phyloP scores from a whole-genome alignment of 805 yeast genomes.

The Starmerella bombi region DNA sequence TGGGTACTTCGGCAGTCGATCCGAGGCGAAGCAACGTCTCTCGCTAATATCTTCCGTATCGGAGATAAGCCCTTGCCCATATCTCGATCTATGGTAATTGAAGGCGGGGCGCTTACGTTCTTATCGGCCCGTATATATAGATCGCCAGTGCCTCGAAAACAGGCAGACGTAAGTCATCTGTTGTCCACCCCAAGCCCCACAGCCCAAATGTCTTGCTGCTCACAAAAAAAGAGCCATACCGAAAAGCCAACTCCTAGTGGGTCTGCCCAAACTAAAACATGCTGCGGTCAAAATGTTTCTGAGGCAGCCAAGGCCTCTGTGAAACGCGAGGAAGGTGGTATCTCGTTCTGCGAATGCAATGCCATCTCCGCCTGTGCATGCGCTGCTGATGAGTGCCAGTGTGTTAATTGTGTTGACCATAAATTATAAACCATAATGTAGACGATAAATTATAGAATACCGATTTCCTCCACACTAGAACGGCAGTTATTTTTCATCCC shows the following conservation, averaged over 20 bases:
- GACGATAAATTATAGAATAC: not conserved
- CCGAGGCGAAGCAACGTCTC: too few species aligned
- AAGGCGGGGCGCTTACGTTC: too few species aligned
- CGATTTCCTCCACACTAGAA: too few species aligned
- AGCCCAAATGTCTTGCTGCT: conserved; percentile 16
- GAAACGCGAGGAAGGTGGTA: conserved; percentile 13
- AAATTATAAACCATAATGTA: conserved; percentile 6
- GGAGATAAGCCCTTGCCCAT: too few species aligned
- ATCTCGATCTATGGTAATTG: too few species aligned
- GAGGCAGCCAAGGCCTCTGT: conserved; percentile 1
- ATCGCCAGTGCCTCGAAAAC: too few species aligned
- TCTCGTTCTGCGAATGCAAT: conserved; percentile 16
- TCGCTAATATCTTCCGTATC: too few species aligned
- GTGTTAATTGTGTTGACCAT: conserved; percentile 16
- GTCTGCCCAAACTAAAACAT: not conserved
- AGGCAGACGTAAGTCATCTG: too few species aligned
- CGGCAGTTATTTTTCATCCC: too few species aligned
- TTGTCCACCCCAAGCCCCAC: too few species aligned
- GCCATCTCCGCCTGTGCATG: conserved; percentile 13
- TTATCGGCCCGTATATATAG: too few species aligned
- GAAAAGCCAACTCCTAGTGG: not conserved
- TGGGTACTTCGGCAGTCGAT: too few species aligned
- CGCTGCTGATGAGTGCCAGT: conserved; percentile 15
- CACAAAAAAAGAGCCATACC: conserved; percentile 1
- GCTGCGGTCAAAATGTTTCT: conserved; percentile 5